Conservation (phyloP, 192 early-diverging fungal species). For the Coemansia aciculifera region DNA sequence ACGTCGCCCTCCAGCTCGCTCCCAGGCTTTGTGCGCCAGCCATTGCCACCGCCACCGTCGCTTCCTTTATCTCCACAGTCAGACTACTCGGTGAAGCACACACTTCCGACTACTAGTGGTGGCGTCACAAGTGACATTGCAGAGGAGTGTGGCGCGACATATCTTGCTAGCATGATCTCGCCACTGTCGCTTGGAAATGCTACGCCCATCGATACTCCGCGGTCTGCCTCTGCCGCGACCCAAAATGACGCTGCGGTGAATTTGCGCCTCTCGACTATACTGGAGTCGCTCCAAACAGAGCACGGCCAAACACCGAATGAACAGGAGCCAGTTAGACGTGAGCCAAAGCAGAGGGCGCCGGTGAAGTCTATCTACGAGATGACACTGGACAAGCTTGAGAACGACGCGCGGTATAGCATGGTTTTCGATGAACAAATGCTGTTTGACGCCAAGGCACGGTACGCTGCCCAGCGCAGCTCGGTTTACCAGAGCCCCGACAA, state of each 20-base stretch:
- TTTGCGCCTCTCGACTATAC: constrained; percentile 42
- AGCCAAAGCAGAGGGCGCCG: constrained; percentile 7
- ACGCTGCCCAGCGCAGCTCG: constrained; percentile 48
- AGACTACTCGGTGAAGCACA: neutral
- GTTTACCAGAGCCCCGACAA: constrained; percentile 44
- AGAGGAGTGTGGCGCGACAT: neutral
- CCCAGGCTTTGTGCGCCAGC: constrained; percentile 41
- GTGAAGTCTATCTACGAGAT: constrained; percentile 42
- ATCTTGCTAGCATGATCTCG: constrained; percentile 25
- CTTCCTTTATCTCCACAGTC: constrained; percentile 8
- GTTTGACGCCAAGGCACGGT: constrained; percentile 50
- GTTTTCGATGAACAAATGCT: constrained; percentile 42
- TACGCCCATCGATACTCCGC: constrained; percentile 14
- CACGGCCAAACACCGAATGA: neutral
- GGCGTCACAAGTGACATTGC: neutral
- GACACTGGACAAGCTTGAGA: constrained; percentile 53
- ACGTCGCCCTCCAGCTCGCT: constrained; percentile 12
- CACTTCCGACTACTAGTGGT: neutral
- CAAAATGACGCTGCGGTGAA: neutral
- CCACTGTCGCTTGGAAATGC: constrained; percentile 26
- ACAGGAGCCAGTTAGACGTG: neutral
- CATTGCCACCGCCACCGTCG: constrained; percentile 36
- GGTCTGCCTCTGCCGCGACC: neutral
- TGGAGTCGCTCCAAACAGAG: constrained; percentile 27
- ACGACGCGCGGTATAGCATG: constrained; percentile 39